Percentiles rank a stretch among this genome's conserved stretches.
phyloP scores from a whole-genome alignment of 306 rosid genomes.

The Sicyos edulis region DNA sequence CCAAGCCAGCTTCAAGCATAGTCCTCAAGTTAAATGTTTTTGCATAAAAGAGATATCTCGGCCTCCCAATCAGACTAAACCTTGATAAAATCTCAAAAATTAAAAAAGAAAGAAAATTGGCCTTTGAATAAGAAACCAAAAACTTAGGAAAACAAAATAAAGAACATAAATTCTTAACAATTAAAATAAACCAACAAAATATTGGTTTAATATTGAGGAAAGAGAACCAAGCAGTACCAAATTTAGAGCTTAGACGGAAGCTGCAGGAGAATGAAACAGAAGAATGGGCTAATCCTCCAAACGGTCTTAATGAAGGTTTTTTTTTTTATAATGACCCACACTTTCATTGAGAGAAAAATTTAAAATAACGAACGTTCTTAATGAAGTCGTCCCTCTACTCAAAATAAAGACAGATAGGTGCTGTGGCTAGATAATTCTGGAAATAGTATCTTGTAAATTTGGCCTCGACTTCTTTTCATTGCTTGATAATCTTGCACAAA shows the following conservation, averaged over 20 bases:
- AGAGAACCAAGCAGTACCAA: neutral
- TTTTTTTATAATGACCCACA: no score
- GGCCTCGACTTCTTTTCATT: neutral
- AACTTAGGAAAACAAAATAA: neutral
- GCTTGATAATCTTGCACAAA: neutral
- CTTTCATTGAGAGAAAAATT: no score
- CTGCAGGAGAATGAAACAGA: neutral
- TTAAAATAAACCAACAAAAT: neutral
- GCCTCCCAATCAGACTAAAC: neutral
- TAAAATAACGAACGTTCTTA: no score
- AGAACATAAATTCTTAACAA: neutral
- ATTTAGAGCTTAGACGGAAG: neutral
- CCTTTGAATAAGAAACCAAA: neutral
- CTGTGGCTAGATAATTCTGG: neutral
- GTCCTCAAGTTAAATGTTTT: neutral
- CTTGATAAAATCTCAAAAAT: neutral
- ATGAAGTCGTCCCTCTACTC: neutral
- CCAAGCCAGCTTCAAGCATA: neutral
- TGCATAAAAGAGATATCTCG: neutral
- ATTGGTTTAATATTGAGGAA: neutral
- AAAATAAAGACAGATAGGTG: neutral
- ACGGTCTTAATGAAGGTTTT: neutral
- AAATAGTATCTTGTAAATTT: neutral
- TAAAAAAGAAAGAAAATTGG: no score
- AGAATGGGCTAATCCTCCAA: neutral